Evolutionary conservation across 2,329 filamentous ascomycete genomes (phyloP).

Genomic region (Helotiales sp.): DNA sequence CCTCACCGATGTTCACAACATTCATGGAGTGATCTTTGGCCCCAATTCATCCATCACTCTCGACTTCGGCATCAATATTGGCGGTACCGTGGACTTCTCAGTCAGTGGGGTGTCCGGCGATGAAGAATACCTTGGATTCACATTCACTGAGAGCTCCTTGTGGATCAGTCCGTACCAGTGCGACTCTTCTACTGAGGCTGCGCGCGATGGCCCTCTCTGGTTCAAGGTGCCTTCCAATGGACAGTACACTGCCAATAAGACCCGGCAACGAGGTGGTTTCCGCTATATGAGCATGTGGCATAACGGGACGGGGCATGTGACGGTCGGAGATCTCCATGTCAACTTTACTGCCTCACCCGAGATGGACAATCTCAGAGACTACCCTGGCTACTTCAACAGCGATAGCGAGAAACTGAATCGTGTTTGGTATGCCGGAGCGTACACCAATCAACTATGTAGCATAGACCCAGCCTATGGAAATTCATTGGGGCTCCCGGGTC

Average conservation of each 20-base stretch:
- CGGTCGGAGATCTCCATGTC: constrained; percentile 42
- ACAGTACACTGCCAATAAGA: constrained; percentile 47
- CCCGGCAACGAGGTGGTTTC: constrained; percentile 55
- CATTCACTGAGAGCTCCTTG: constrained; percentile 48
- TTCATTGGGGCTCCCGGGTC: constrained; percentile 17
- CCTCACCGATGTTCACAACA: not conserved
- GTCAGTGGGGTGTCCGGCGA: constrained; percentile 36
- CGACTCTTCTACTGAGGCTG: constrained; percentile 53
- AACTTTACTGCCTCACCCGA: constrained; percentile 49
- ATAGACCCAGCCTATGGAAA: constrained; percentile 38
- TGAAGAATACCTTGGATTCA: constrained; percentile 46
- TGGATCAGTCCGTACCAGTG: constrained; percentile 54
- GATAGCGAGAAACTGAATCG: constrained; percentile 56
- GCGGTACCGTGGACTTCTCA: constrained; percentile 45
- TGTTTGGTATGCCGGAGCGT: constrained; percentile 55
- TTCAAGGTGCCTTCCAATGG: constrained; percentile 45
- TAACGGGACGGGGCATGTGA: constrained; percentile 31
- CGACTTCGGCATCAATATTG: constrained; percentile 49
- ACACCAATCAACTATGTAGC: constrained; percentile 46
- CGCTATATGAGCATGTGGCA: constrained; percentile 55
- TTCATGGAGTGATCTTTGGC: constrained; percentile 33
- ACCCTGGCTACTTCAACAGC: constrained; percentile 58
- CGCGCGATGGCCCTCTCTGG: constrained; percentile 55
- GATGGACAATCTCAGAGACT: constrained; percentile 49
- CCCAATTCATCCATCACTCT: constrained; percentile 45